Conservation (phyloP, 2,329 filamentous ascomycete species). For the Aspergillus glaucus region DNA sequence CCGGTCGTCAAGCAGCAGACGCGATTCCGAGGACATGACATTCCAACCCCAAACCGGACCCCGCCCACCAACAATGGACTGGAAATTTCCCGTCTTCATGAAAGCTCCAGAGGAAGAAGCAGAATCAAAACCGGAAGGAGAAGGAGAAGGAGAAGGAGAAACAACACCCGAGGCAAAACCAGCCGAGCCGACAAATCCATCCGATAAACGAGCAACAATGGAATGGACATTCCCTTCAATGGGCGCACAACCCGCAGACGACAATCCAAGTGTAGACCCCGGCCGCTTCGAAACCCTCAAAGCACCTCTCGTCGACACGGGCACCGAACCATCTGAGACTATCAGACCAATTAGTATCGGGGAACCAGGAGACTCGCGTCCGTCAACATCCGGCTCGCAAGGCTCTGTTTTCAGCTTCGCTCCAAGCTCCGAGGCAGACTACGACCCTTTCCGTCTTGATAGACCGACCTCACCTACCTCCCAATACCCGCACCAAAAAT, state of each 20-base stretch:
- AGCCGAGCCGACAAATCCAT: slow-evolving; percentile 15
- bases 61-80: slow-evolving; percentile 42
- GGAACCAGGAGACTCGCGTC: slow-evolving; percentile 27
- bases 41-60: slow-evolving; percentile 31
- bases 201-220: slow-evolving; percentile 38
- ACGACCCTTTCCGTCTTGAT: slow-evolving; percentile 39
- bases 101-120: slow-evolving; percentile 10
- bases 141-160: slow-evolving; percentile 3
- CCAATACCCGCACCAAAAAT: slow-evolving; percentile 31
- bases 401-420: slow-evolving; percentile 17
- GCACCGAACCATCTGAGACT: slow-evolving; percentile 10
- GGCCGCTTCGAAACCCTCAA: slow-evolving; percentile 29
- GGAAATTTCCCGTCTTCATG: slow-evolving; percentile 38
- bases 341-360: slow-evolving; percentile 13
- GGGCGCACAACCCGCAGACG: slow-evolving; percentile 14
- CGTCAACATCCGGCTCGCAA: slow-evolving; percentile 31
- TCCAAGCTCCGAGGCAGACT: slow-evolving; percentile 32
- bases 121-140: background rate
- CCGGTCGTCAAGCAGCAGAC: slow-evolving; percentile 21
- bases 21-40: slow-evolving; percentile 20
- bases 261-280: slow-evolving; percentile 5
- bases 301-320: slow-evolving; percentile 16
- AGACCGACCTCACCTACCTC: slow-evolving; percentile 21
- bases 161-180: slow-evolving; percentile 5
- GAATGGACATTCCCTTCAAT: slow-evolving; percentile 52